Base-by-base conservation (phyloP, 371 early-diverging fungal genomes). In the Basidiobolus meristosporus region DNA sequence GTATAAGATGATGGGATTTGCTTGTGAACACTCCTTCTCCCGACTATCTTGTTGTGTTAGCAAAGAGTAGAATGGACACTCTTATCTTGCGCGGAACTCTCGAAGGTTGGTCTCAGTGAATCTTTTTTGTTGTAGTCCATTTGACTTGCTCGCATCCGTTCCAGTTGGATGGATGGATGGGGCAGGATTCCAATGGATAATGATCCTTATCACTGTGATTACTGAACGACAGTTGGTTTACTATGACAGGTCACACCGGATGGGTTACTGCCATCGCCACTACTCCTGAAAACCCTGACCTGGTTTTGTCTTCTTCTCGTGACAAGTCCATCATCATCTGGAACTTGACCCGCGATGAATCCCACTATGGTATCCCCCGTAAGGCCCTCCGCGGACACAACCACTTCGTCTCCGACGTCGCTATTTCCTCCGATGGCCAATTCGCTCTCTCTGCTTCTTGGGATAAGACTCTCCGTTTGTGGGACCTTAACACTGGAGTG, bases 381-480 rank as follows among this genome's bases (percentile, higher is more conserved):
- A 78, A 79, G 59, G 67, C 89, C 49, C 78, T 93, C 42, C 61
- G 69, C 34, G 88, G 97, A 59, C 98, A 97, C 82, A 92, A 90
- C 78, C 88, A 89, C 84, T 91, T 93, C 56, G 82, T 97, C 50
- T 73, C 83, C 60, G 97, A 97, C 63, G 73, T 97, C 54, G 90
- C 77, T 54, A 79, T 97, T 70, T 90, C 91, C 51, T 86, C 89
- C 40, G 95, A 97, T 59, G 98, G 93, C 59, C 87, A 87, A 68
- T 93, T 85, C 59, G 93, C 89, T 47, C 69, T 93, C 52, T 89
- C 95, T 34, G 90, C 92, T 52, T 92, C 93, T 36, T 93, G 95
- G 95, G 96, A 96, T 68, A 88, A 91, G 79, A 91, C 93, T 57
- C 82, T 96, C 59, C 87, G 97, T 53, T 80, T 96, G 48, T 96